Evolutionary conservation across 1,284 basidiomycete species (phyloP).

Genomic region (Austroboletus niveus): DNA sequence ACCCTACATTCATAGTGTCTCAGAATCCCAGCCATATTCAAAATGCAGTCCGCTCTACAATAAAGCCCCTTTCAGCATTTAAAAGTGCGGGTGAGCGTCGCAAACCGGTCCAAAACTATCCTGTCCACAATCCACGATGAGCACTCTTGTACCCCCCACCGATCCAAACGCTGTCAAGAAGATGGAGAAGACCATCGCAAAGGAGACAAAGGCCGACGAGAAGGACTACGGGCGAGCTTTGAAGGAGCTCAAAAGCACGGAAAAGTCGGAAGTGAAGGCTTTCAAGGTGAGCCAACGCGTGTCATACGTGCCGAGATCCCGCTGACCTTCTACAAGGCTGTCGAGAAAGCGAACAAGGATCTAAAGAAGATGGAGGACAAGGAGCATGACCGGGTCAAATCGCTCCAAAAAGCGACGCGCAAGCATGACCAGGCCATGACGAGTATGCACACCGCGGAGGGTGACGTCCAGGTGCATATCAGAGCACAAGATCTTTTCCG

Average conservation of each 20-base stretch:
- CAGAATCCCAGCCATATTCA: no score
- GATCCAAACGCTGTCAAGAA: conserved; percentile 37
- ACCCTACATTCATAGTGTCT: no score
- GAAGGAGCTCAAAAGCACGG: conserved; percentile 46
- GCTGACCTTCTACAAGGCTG: conserved; percentile 34
- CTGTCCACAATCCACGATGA: conserved; percentile 15
- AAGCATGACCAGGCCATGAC: conserved; percentile 48
- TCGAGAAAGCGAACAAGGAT: conserved; percentile 41
- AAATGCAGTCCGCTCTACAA: no score
- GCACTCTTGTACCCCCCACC: conserved; percentile 1
- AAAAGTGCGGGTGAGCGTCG: not conserved
- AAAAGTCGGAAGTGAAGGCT: conserved; percentile 46
- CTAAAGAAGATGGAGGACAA: conserved; percentile 48
- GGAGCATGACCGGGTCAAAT: conserved; percentile 45
- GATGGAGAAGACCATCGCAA: conserved; percentile 42
- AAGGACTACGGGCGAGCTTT: conserved; percentile 42
- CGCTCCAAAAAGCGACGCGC: conserved; percentile 48
- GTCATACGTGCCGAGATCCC: not conserved
- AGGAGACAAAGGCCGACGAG: conserved; percentile 49
- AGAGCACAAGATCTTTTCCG: not conserved
- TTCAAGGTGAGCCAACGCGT: conserved; percentile 40
- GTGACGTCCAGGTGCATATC: conserved; percentile 42
- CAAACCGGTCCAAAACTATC: not conserved
- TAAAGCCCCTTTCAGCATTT: no score
- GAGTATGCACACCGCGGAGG: conserved; percentile 42